Base-by-base conservation (phyloP, 176 grass and related monocot species). In the Saccharum spontaneum region DNA sequence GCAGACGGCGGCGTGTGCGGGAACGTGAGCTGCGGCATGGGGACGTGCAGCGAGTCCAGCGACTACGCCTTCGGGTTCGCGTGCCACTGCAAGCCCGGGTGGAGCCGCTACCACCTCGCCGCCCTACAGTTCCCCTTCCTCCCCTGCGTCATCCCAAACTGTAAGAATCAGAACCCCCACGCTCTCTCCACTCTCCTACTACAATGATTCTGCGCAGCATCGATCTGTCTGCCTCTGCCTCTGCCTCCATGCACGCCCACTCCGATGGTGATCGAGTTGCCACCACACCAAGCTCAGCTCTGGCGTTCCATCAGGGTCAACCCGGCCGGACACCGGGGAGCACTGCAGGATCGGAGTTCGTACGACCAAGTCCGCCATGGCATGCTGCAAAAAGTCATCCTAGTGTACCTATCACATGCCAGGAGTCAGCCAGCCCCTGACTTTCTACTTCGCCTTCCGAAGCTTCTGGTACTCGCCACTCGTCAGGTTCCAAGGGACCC, bases 101-200 rank as follows among this genome's bases (percentile, higher is more conserved):
- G 92, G 92, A 71, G 63, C 66, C 84, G 88, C 41, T 55, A 83
- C 49, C 82, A 73, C 28, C 17, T 88, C 12, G 89, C 68, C 14
- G 38, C 59, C 17, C 0, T 48, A 26, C 44, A 76, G n/a, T 78
- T 87, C 45, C 64, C 73, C 3, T 94, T 90, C 85, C 85, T 91
- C 36, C 89, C 92, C 14, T 94, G 92, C 38, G 49, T 83, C 82
- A 68, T 94, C 64, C 92, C 89, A 10, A 94, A 94, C 61, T 94
- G 89, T 94, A 67, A 80, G 38, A 24, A 28, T 28, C 28, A 28
- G 28, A 28, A 28, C 28, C 28, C 0, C 3, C 14, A 52, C 16
- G 15, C 17, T 18, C 52, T 22, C 54, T 50, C 50, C 16, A 54
- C 0, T 17, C 17, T 20, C 50, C 2, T 20, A 28, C 48, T 48